Evolutionary conservation across 148 eudicot genomes (phyloP).

Genomic region (Fagopyrum tataricum): DNA sequence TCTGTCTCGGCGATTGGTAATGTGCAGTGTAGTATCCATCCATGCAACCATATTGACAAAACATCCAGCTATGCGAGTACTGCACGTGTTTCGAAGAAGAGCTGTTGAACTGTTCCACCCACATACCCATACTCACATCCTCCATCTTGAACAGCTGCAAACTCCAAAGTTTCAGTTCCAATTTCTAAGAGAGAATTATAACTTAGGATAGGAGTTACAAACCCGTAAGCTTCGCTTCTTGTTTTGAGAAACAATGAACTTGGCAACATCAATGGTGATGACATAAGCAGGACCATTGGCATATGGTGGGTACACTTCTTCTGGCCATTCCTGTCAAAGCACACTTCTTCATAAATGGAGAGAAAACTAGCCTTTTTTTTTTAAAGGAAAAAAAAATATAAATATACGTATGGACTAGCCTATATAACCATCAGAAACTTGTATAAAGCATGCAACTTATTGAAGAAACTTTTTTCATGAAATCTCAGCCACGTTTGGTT

Average conservation of each 20-base stretch:
- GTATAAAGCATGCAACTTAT: neutral
- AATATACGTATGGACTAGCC: too few relatives aligned
- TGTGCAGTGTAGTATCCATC: constrained; percentile 41
- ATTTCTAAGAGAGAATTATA: neutral
- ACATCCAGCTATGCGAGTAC: constrained; percentile 57
- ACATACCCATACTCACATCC: constrained; percentile 53
- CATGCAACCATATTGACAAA: constrained; percentile 43
- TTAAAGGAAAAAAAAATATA: too few relatives aligned
- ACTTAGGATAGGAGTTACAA: constrained; percentile 19
- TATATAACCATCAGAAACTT: neutral
- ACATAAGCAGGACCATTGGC: constrained; percentile 95
- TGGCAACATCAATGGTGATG: constrained; percentile 67
- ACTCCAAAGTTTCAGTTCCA: neutral
- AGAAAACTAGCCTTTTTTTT: neutral
- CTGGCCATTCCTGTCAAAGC: constrained; percentile 84
- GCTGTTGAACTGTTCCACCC: constrained; percentile 41
- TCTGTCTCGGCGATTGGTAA: constrained; percentile 59
- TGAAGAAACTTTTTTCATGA: too few relatives aligned
- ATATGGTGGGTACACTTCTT: constrained; percentile 84
- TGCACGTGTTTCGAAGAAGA: constrained; percentile 46
- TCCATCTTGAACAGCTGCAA: constrained; percentile 31
- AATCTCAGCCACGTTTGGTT: too few relatives aligned
- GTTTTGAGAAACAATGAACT: constrained; percentile 52
- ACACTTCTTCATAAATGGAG: constrained; percentile 12
- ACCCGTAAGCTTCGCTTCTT: constrained; percentile 60